Base-by-base conservation (phyloP, 768 basidiomycete genomes). In the Panellus pusillus region DNA sequence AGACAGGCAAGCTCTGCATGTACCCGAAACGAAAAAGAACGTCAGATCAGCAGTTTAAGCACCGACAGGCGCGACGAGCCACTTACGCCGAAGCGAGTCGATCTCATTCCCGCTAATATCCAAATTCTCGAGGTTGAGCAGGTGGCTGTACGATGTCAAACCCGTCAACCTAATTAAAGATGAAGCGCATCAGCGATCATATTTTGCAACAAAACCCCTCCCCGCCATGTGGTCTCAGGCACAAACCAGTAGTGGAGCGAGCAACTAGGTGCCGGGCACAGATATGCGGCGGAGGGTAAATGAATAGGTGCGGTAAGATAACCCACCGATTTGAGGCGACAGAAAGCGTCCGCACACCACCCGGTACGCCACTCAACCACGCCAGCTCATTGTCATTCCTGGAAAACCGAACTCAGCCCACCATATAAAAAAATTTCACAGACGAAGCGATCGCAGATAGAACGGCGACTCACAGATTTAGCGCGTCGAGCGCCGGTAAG, bases 91-190 rank as follows among this genome's bases (percentile, higher is more conserved):
- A 52, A 98, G 75, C 8, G 91, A 91, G 56, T 96, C 93, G 47
- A 98, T 79, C 59, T 91, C 81, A 69, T 98, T 98, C 64, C 83
- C 70, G 68, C 92, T 93, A 57, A 99, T 84, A 72, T 99, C 93
- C 65, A 99, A 79, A 63, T 81, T 83, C 71, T 94, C 92, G 38
- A 99, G 78, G 66, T 91, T 90, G 32, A 78, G 74, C 63, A 99
- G 76, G 70, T 98, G 93, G 66, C 80, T 79, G 71, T 92, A 96
- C 20, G 94, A 93, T 31, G 93, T 93, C 60, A 95, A 73, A 58
- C 84, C 81, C 63, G 91, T 90, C 62, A 98, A 78, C 61, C 91
- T 92, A 70, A 28, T 59, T 54, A 47, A 54, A 44, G 24, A 24
- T 24, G 61, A 52, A 48, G 47, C 11, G 38, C 47, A 55, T 59